Conservation (phyloP, 306 rosid species). For the Ormosia emarginata region DNA sequence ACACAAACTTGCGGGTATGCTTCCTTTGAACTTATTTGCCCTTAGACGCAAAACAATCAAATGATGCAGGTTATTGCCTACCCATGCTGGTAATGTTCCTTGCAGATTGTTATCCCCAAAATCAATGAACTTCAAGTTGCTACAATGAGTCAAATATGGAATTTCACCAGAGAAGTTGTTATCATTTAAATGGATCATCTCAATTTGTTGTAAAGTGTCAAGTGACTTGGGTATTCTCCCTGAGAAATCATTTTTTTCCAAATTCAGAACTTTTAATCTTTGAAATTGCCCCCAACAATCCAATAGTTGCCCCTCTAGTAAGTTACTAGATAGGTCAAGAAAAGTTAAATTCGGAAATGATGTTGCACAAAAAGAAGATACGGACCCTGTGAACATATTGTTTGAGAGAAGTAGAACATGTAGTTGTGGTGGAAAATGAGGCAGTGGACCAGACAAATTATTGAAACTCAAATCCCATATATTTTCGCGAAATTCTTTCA, state of each 20-base stretch:
- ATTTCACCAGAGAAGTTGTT: background rate
- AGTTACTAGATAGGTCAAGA: background rate
- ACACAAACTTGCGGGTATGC: constrained; percentile 21
- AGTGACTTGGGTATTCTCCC: constrained; percentile 18
- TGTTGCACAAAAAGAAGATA: background rate
- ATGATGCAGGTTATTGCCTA: background rate
- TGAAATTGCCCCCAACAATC: constrained; percentile 8
- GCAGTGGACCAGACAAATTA: constrained; percentile 3
- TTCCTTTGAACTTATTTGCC: constrained; percentile 4
- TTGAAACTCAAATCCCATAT: constrained; percentile 22
- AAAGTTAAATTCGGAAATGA: rapidly evolving
- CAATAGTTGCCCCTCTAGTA: background rate
- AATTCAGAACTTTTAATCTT: background rate
- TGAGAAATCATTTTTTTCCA: constrained; percentile 12
- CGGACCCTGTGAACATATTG: background rate
- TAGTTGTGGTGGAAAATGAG: background rate
- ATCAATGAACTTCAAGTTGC: background rate
- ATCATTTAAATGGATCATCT: background rate
- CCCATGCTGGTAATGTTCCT: background rate
- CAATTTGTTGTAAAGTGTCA: background rate
- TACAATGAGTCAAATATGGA: background rate
- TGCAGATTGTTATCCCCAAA: background rate
- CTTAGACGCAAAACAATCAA: background rate
- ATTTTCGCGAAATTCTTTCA: rapidly evolving
- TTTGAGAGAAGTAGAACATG: background rate